Evolutionary conservation across 148 eudicot genomes (phyloP), one percentile per base, ranked within the genome.

Genomic region (Fagopyrum esculentum): DNA sequence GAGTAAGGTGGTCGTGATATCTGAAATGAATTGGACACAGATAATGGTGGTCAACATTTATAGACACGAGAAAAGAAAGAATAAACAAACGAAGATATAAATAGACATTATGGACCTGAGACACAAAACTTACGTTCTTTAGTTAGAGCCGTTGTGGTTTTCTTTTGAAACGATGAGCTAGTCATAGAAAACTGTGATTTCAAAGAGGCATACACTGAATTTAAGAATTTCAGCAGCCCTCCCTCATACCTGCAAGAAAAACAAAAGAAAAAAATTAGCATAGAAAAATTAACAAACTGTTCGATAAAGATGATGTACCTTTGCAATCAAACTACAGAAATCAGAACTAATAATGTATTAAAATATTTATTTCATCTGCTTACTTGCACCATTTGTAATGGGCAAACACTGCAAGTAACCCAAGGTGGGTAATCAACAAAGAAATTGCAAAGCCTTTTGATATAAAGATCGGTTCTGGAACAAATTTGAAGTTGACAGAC

Each of bases 401-500:
- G 75, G 91, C 86, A 82, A 93, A 93, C 44, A 76, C 60, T 57
- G 80, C 84, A 45, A 93, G 95, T 47, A 88, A 75, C 63, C 84
- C 80, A 9, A 93, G 91, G 82, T 93, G 98, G 74, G 84, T 77
- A 73, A 81, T 78, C 79, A 93, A 81, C 81, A 91, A 74, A 59
- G 81, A 81, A 78, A 91, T 55, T 0, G 97, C 98, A 80, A 93
- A 90, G 55, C 66, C 84, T 86, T 84, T 88, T 16, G 98, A 93
- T 56, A 93, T 86, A 78, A 93, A 93, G 56, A 89, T 72, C 47
- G 78, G 88, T 75, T 91, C 98, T n/a, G 98, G 95, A 59, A 93
- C 90, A 88, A 93, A 93, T 79, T 93, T 93, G 88, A 93, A 93
- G 87, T 93, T 93, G 72, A 93, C 97, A 79, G 98, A 93, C 98